phyloP scores from a whole-genome alignment of 345 rosid genomes.

The Lenwebbia sp. region DNA sequence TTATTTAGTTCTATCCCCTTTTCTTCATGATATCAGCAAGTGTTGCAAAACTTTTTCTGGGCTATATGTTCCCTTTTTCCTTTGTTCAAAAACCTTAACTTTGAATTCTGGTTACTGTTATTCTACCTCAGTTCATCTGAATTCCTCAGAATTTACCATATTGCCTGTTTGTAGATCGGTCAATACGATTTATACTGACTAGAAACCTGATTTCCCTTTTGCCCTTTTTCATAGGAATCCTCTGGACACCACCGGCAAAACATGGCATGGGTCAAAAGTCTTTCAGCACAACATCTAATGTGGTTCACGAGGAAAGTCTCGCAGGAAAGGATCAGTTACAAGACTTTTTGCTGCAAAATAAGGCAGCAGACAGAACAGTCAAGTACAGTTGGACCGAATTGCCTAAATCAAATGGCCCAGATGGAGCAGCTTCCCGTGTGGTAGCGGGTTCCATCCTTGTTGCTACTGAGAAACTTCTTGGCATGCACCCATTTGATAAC shows the following conservation, averaged over 20 bases:
- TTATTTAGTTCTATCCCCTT: background rate
- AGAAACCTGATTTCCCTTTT: background rate
- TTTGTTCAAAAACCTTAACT: background rate
- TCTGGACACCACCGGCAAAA: constrained; percentile 24
- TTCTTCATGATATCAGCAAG: background rate
- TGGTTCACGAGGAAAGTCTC: constrained; percentile 10
- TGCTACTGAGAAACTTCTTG: constrained; percentile 52
- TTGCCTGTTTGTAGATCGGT: background rate
- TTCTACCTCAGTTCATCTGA: background rate
- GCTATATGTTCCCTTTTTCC: background rate
- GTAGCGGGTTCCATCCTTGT: constrained; percentile 51
- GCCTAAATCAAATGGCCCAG: constrained; percentile 2
- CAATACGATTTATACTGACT: background rate
- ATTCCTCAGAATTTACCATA: background rate
- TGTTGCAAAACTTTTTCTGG: background rate
- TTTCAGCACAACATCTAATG: constrained; percentile 6
- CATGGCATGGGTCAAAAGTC: constrained; percentile 14
- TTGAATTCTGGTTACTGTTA: background rate
- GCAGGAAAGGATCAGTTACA: constrained; percentile 25
- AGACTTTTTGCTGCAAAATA: constrained; percentile 40
- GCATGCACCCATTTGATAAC: constrained; percentile 44
- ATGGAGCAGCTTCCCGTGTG: constrained; percentile 22
- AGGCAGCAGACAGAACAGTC: constrained; percentile 9
- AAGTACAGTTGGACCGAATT: constrained; percentile 11
- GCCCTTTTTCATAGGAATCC: constrained; percentile 27